phyloP scores from a whole-genome alignment of 1,139 yeast genomes.

The Cylindricascospora bacillispora region DNA sequence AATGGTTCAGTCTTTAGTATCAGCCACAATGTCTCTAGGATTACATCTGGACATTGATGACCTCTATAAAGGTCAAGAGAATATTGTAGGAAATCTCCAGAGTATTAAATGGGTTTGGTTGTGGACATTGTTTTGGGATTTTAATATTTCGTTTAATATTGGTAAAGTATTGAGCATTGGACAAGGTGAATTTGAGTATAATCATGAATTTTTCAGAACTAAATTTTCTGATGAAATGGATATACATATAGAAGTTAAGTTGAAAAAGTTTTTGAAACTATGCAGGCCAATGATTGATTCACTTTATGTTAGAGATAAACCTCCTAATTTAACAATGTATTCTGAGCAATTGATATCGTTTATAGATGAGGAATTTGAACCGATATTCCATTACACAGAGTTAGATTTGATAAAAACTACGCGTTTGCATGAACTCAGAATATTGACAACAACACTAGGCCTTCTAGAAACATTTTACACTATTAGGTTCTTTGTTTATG shows the following conservation, averaged over 20 bases:
- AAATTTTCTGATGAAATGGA: conserved; percentile 5
- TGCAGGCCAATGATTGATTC: conserved; percentile 12
- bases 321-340: conserved; percentile 9
- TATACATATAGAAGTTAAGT: conserved; percentile 6
- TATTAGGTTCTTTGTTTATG: conserved; percentile 5
- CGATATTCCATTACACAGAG: conserved; percentile 12
- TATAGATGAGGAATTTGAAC: conserved; percentile 13
- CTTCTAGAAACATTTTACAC: conserved; percentile 7
- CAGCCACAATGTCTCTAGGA: conserved; percentile 22
- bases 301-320: conserved; percentile 5
- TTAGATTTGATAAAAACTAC: conserved; percentile 5
- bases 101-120: conserved; percentile 22
- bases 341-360: conserved; percentile 8
- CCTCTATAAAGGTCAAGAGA: conserved; percentile 13
- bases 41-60: conserved; percentile 20
- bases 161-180: conserved; percentile 23
- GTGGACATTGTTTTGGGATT: conserved; percentile 21
- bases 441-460: conserved; percentile 7
- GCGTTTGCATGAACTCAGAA: conserved; percentile 6
- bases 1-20: conserved; percentile 13
- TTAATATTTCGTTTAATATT: conserved; percentile 15
- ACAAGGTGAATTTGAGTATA: conserved; percentile 10
- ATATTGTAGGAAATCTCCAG: conserved; percentile 11
- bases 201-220: conserved; percentile 2
- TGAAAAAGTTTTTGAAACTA: conserved; percentile 11